Conservation (phyloP, 176 grass and related monocot species). For the Tillandsia leiboldiana region DNA sequence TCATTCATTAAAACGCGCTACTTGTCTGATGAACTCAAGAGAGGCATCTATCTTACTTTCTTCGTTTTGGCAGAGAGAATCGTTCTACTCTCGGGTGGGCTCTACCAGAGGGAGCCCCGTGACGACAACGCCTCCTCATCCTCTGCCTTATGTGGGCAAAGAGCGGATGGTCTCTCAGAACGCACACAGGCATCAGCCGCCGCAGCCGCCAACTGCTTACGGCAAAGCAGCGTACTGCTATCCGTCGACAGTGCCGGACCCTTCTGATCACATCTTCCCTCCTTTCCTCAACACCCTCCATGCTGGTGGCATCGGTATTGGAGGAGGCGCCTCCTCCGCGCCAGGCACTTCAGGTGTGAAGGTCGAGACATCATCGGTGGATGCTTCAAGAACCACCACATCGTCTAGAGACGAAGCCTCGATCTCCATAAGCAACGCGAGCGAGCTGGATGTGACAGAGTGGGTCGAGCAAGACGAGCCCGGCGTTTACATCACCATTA, state of each 20-base stretch:
- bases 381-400: slow-evolving; percentile 61
- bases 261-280: slow-evolving; percentile 65
- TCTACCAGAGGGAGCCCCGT: slow-evolving; percentile 56
- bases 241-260: slow-evolving; percentile 52
- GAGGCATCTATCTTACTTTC: too few relatives aligned
- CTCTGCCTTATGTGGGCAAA: slow-evolving; percentile 19
- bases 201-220: slow-evolving; percentile 18
- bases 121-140: background rate
- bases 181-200: slow-evolving; percentile 26
- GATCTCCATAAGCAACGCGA: slow-evolving; percentile 82
- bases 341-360: slow-evolving; percentile 15
- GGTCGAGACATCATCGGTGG: slow-evolving; percentile 15
- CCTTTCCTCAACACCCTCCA: slow-evolving; percentile 55
- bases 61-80: slow-evolving; percentile 53
- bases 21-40: too few relatives aligned
- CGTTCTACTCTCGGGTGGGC: slow-evolving; percentile 50
- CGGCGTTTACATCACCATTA: slow-evolving; percentile 69
- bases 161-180: slow-evolving; percentile 25
- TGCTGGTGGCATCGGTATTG: slow-evolving; percentile 23
- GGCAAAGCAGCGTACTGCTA: slow-evolving; percentile 44
- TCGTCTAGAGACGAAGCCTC: slow-evolving; percentile 90
- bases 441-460: slow-evolving; percentile 60
- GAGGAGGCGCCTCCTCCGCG: background rate
- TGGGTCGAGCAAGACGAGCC: slow-evolving; percentile 63
- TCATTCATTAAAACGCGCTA: too few relatives aligned